Evolutionary conservation across 805 yeast genomes (phyloP).

Genomic region (Cyberlindnera petersonii): DNA sequence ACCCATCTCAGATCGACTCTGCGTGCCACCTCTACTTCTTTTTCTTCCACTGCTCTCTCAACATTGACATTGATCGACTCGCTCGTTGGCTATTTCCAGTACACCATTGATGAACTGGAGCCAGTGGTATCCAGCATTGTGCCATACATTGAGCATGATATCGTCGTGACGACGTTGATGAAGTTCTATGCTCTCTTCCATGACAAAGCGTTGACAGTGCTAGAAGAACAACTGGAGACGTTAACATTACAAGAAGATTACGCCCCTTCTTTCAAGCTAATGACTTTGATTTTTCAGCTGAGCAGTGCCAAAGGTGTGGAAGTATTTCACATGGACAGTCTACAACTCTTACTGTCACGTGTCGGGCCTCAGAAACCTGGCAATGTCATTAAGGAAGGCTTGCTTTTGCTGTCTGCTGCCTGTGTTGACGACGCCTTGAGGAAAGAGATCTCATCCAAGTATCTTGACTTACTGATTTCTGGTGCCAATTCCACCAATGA

Average conservation of each 20-base stretch:
- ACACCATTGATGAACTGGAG: constrained; percentile 13
- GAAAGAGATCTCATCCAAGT: constrained; percentile 42
- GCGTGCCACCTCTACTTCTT: not conserved
- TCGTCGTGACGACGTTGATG: constrained; percentile 15
- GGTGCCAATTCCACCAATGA: constrained; percentile 28
- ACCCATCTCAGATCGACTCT: constrained; percentile 2
- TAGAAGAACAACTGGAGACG: constrained; percentile 20
- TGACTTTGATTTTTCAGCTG: constrained; percentile 18
- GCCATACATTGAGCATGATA: constrained; percentile 12
- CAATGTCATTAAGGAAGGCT: constrained; percentile 25
- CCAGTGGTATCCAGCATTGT: constrained; percentile 13
- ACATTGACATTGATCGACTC: constrained; percentile 24
- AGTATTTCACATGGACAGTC: constrained; percentile 27
- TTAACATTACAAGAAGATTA: constrained; percentile 24
- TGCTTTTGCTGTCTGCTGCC: constrained; percentile 39
- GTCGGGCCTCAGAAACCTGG: constrained; percentile 7
- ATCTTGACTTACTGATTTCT: constrained; percentile 36
- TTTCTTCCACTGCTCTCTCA: constrained; percentile 1
- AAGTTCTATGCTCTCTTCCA: constrained; percentile 12
- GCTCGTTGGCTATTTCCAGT: constrained; percentile 27
- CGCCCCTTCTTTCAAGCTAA: constrained; percentile 23
- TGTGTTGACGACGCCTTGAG: constrained; percentile 52
- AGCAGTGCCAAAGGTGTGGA: constrained; percentile 6
- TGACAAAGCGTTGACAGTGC: constrained; percentile 8
- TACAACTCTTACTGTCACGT: constrained; percentile 27